Base-by-base conservation (phyloP, 495 filamentous ascomycete genomes). In the Physcia stellaris region DNA sequence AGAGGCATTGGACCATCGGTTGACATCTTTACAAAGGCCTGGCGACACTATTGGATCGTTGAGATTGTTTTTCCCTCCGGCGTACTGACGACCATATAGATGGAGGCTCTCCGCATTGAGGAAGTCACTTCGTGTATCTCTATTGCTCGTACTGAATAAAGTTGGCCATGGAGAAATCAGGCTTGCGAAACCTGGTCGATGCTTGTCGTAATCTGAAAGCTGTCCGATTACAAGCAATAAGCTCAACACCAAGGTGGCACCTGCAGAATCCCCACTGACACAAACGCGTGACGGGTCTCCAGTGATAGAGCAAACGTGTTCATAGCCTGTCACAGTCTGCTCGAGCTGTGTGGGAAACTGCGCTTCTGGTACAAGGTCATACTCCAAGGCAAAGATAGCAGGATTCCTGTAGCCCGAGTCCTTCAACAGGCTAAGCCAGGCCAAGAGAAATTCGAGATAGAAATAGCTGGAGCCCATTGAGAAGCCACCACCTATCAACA, bases 391-490 rank as follows among this genome's bases (percentile, higher is more conserved):
- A 50, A 87, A 79, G n/a, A 86, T 67, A 12, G 80, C 78, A 2
- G 83, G 82, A 49, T 85, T 86, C 11, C 50, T 35, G 49, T 77
- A 84, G 11, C 79, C 78, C 24, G 60, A 53, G 12, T 67, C 55
- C 21, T 62, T 57, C 24, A 87, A 58, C 0, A 77, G 51, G 29
- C 56, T 64, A 12, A 76, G 47, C 74, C 73, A 82, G 19, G 75
- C 67, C 24, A 83, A 50, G 13, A 87, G 62, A 46, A 86, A 86
- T 53, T 87, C 82, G 16, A 86, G 68, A 53, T 87, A 87, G 55
- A 87, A 87, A 56, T 81, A 79, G 19, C 64, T 52, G 11, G 78
- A 80, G 22, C 82, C 82, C 77, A 87, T 80, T 2, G 72, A 68
- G 48, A 86, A 86, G 1, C 82, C 82, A 15, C 82, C 82, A 15